Evolutionary conservation across 2,329 filamentous ascomycete species (phyloP).

Genomic region (Cladophialophora yegresii): DNA sequence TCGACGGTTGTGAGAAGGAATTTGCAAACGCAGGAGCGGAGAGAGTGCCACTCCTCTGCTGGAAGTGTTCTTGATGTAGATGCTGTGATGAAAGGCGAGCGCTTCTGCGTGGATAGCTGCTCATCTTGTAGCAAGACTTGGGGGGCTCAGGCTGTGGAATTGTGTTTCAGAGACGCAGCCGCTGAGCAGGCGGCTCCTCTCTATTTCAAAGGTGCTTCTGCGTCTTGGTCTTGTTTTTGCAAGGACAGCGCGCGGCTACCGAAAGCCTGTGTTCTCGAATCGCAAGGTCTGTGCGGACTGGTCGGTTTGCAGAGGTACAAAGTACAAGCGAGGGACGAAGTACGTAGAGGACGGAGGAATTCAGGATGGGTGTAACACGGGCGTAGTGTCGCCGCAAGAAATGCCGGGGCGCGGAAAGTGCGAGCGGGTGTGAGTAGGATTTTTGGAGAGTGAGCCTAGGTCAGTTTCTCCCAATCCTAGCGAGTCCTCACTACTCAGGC

Average conservation of each 20-base stretch:
- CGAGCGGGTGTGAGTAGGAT: constrained; percentile 10
- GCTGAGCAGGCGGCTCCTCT: constrained; percentile 31
- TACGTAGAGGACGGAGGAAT: constrained; percentile 7
- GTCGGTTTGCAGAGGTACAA: not conserved
- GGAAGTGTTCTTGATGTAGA: constrained; percentile 28
- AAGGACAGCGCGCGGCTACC: constrained; percentile 13
- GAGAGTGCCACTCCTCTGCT: constrained; percentile 20
- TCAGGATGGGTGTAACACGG: constrained; percentile 14
- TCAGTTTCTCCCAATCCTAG: constrained; percentile 17
- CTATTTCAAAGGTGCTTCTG: not conserved
- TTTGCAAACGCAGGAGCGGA: constrained; percentile 23
- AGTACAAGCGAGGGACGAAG: constrained; percentile 3
- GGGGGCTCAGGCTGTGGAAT: constrained; percentile 3
- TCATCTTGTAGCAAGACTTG: constrained; percentile 25
- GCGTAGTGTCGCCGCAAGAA: constrained; percentile 16
- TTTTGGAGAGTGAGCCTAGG: constrained; percentile 13
- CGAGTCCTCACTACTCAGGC: not conserved
- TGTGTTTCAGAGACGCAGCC: constrained; percentile 24
- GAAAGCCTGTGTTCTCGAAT: not conserved
- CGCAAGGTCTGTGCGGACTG: not conserved
- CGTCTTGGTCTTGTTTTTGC: not conserved
- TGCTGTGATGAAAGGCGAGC: constrained; percentile 31
- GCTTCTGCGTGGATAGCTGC: constrained; percentile 33
- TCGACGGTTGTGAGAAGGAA: constrained; percentile 34
- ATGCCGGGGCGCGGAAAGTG: constrained; percentile 15